Evolutionary conservation across 1,284 basidiomycete genomes (phyloP).

Genomic region (Papiliotrema flavescens): DNA sequence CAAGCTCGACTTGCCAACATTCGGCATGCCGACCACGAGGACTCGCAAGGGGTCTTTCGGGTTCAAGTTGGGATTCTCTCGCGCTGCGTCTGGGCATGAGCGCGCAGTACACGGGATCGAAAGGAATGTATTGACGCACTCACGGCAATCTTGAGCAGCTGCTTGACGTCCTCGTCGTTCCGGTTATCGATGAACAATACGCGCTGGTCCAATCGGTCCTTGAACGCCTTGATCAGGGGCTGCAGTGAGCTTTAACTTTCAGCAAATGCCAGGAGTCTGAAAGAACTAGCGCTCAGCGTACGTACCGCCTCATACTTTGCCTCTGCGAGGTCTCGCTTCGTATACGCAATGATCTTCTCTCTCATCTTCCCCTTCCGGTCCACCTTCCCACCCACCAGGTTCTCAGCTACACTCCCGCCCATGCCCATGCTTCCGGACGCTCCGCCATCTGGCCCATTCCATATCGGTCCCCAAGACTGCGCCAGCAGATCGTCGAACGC

Average conservation of each 20-base stretch:
- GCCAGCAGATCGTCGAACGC: constrained; percentile 65
- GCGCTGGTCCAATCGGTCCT: constrained; percentile 48
- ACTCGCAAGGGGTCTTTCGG: constrained; percentile 77
- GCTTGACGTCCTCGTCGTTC: constrained; percentile 50
- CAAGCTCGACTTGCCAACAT: constrained; percentile 94
- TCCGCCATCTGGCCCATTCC: background rate
- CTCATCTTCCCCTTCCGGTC: constrained; percentile 41
- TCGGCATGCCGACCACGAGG: constrained; percentile 95
- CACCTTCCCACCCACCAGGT: constrained; percentile 5
- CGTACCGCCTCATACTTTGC: constrained; percentile 75
- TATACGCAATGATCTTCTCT: constrained; percentile 85
- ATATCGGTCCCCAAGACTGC: background rate
- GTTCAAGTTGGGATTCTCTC: no score
- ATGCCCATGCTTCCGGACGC: no score
- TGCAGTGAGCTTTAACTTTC: constrained; percentile 10
- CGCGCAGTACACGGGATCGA: background rate
- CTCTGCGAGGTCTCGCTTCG: constrained; percentile 88
- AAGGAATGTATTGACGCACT: constrained; percentile 29
- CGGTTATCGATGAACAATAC: constrained; percentile 55
- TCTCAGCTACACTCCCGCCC: constrained; percentile 46
- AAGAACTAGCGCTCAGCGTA: no score
- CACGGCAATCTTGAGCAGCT: constrained; percentile 50
- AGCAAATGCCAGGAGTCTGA: no score
- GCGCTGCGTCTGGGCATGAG: constrained; percentile 57
- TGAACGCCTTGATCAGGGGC: constrained; percentile 51